Conservation (phyloP, 2,329 filamentous ascomycete genomes). For the Beauveria bassiana region DNA sequence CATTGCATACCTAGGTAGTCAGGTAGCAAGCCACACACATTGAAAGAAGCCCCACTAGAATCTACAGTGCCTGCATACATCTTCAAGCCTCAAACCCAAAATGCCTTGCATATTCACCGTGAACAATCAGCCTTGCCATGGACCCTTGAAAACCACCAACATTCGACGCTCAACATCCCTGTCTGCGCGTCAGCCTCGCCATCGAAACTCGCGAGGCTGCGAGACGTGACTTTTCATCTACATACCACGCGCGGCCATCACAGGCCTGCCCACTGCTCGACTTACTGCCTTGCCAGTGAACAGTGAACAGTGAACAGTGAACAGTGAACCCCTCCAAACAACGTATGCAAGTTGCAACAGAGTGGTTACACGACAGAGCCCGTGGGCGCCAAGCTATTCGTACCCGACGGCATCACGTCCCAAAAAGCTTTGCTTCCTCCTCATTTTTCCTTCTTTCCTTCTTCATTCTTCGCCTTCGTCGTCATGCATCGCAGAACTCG, state of each 20-base stretch:
- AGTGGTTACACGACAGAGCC: neutral
- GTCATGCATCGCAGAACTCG: slow-evolving; percentile 17
- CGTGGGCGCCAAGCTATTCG: neutral
- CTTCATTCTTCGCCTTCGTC: slow-evolving; percentile 5
- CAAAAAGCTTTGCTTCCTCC: neutral
- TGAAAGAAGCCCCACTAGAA: neutral
- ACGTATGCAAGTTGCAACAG: neutral
- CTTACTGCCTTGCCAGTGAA: neutral
- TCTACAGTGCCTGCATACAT: neutral
- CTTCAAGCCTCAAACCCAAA: neutral
- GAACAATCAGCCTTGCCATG: slow-evolving; percentile 1
- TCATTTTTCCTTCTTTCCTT: neutral
- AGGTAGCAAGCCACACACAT: no score
- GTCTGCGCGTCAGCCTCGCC: slow-evolving; percentile 1
- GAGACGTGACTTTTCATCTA: neutral
- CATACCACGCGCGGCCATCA: neutral
- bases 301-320: neutral
- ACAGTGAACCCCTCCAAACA: neutral
- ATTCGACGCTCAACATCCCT: neutral
- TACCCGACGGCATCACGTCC: neutral
- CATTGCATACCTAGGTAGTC: no score
- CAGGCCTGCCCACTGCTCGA: neutral
- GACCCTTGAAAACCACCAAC: neutral
- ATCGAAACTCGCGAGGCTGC: neutral
- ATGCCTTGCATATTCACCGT: neutral